Conservation (phyloP, 2,329 filamentous ascomycete genomes). For the Teratosphaeria viscida region DNA sequence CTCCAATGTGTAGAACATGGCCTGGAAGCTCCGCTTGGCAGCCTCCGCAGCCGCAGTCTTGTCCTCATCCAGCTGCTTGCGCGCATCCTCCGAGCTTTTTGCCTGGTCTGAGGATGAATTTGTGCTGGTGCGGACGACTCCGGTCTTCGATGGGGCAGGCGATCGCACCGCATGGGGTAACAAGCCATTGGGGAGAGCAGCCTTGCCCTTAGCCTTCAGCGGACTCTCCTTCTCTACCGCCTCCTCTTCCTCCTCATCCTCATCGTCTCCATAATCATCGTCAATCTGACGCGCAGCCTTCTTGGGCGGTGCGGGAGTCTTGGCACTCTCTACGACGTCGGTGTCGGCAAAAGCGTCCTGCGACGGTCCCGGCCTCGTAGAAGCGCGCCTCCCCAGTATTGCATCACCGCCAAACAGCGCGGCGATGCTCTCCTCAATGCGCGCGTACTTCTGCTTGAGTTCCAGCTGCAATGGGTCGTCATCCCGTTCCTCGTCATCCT, state of each 20-base stretch:
- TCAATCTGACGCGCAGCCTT: slow-evolving; percentile 63
- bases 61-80: slow-evolving; percentile 85
- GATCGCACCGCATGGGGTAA: slow-evolving; percentile 60
- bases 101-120: slow-evolving; percentile 43
- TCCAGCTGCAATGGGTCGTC: slow-evolving; percentile 40
- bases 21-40: slow-evolving; percentile 82
- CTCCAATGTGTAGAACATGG: slow-evolving; percentile 88
- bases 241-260: slow-evolving; percentile 45
- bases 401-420: slow-evolving; percentile 54
- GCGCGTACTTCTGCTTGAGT: slow-evolving; percentile 68
- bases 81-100: slow-evolving; percentile 74
- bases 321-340: slow-evolving; percentile 28
- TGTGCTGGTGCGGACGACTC: slow-evolving; percentile 47
- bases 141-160: slow-evolving; percentile 53
- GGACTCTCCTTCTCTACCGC: slow-evolving; percentile 36
- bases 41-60: slow-evolving; percentile 84
- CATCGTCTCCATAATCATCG: slow-evolving; percentile 78
- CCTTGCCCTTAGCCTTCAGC: slow-evolving; percentile 43
- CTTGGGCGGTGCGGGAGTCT: slow-evolving; percentile 48
- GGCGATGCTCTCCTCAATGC: slow-evolving; percentile 66
- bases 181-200: slow-evolving; percentile 44
- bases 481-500: slow-evolving; percentile 32
- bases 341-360: slow-evolving; percentile 8
- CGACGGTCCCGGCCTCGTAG: slow-evolving; percentile 4
- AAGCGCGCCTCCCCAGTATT: slow-evolving; percentile 17